Evolutionary conservation across 2,329 filamentous ascomycete species (phyloP), one percentile per base, ranked within the genome.

Genomic region (Parastagonospora nodorum): DNA sequence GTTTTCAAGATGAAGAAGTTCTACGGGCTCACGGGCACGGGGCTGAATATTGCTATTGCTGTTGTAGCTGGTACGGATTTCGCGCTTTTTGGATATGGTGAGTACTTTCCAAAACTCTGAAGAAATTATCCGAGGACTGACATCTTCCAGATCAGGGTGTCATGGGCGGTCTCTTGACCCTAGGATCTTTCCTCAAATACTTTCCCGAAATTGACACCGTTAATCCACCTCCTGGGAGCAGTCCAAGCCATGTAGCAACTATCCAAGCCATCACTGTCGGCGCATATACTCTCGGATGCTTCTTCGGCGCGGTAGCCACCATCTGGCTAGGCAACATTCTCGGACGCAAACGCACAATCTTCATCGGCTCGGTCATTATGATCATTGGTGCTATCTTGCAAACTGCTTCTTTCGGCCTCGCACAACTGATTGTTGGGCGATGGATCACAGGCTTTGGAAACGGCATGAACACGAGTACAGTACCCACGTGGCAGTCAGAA

Each of bases 41-140:
- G 75, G 71, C 83, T 90, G 58, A 89, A 74, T 41, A 88, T 76
- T 80, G 87, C 87, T 46, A 84, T 91, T 60, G 84, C 85, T 55
- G 75, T 85, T n/a, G 82, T 90, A 63, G 88, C 88, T 50, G 88
- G 88, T 64, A 83, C 86, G 42, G 87, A 90, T 72, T 90, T 90
- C 68, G 76, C 89, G 57, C 73, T 80, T 9, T 81, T 84, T 56
- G 82, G 82, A 38, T 84, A 83, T 86, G 88, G 90, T 70, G 54
- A 65, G 60, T 86, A 86, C 9, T 0, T 9, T 14, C 2, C 8
- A 15, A 14, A 8, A 58, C 49, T 55, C 28, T 5, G 24, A 42
- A 0, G 41, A 2, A 1, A 10, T 9, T 11, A 28, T 16, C 16
- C 30, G 5, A 32, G 31, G 29, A 39, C 52, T 66, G 51, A 62